Percentiles rank a stretch among this genome's conserved stretches.
These are phyloP conservation scores for Aegilops longissima DNA, from an alignment of 176 grass and related monocot species.

Conservation along the genomic window DNA sequence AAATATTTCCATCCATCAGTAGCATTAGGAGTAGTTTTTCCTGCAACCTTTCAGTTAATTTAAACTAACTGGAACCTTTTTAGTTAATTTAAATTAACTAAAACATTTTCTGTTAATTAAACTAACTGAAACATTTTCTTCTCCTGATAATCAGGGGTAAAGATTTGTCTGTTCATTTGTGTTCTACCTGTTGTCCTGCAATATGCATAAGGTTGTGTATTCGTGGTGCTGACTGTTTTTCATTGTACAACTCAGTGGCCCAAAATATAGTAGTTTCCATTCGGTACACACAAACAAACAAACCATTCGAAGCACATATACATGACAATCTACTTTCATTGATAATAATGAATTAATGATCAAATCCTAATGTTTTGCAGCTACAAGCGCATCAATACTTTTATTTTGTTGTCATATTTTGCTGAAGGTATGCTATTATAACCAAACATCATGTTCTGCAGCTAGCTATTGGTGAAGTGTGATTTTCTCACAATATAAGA, in stretches of 20 bases:
- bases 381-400: background rate
- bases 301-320: background rate
- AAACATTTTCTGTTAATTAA: no score
- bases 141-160: no score
- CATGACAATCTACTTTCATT: background rate
- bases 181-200: background rate
- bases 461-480: constrained; percentile 52
- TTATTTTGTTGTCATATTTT: background rate
- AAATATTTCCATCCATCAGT: no score
- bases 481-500: constrained; percentile 16
- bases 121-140: no score
- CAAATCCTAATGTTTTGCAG: background rate
- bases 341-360: background rate
- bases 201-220: background rate
- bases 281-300: background rate
- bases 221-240: background rate
- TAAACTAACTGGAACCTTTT: no score
- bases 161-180: background rate
- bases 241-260: background rate
- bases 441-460: constrained; percentile 22
- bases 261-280: background rate
- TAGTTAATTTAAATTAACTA: no score
- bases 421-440: constrained; percentile 12
- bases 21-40: no score
- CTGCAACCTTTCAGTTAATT: no score